Conservation (phyloP, 305 asterid genomes). For the Salvia sclarea region DNA sequence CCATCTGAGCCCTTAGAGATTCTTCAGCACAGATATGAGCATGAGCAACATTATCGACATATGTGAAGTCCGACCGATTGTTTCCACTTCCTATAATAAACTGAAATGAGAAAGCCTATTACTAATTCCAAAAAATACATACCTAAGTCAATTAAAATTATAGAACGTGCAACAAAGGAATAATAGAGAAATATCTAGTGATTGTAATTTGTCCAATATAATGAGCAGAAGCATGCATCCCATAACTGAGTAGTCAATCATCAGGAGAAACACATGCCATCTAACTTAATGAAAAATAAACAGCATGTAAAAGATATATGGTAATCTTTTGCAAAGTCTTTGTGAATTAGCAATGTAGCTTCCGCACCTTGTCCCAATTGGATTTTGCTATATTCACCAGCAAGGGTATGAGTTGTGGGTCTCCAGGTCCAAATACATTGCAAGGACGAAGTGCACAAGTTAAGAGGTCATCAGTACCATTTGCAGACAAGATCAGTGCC, state of each 20-base stretch:
- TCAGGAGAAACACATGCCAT: slow-evolving; percentile 26
- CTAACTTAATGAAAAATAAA: slow-evolving; percentile 23
- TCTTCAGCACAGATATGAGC: slow-evolving; percentile 88
- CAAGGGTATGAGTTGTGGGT: slow-evolving; percentile 55
- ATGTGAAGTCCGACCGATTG: slow-evolving; percentile 69
- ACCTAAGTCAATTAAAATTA: slow-evolving; percentile 30
- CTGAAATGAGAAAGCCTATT: slow-evolving; percentile 93
- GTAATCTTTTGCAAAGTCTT: slow-evolving; percentile 9
- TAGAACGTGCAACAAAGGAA: slow-evolving; percentile 26
- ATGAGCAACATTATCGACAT: slow-evolving; percentile 88
- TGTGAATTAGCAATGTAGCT: slow-evolving; percentile 33
- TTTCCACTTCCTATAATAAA: slow-evolving; percentile 83
- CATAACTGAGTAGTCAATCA: slow-evolving; percentile 20
- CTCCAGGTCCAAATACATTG: slow-evolving; percentile 83
- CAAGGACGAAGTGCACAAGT: slow-evolving; percentile 86
- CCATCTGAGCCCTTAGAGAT: slow-evolving; percentile 60
- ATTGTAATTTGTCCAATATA: slow-evolving; percentile 17
- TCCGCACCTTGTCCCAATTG: slow-evolving; percentile 72
- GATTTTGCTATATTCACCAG: slow-evolving; percentile 62
- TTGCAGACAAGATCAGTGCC: slow-evolving; percentile 74
- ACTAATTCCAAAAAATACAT: slow-evolving; percentile 63
- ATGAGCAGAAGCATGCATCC: slow-evolving; percentile 9
- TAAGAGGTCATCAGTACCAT: slow-evolving; percentile 74
- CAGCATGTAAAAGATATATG: background rate
- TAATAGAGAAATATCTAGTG: slow-evolving; percentile 15